These are phyloP conservation scores for Pseudomassariella vexata DNA, from an alignment of 2,329 filamentous ascomycete genomes.

Conservation along the genomic window DNA sequence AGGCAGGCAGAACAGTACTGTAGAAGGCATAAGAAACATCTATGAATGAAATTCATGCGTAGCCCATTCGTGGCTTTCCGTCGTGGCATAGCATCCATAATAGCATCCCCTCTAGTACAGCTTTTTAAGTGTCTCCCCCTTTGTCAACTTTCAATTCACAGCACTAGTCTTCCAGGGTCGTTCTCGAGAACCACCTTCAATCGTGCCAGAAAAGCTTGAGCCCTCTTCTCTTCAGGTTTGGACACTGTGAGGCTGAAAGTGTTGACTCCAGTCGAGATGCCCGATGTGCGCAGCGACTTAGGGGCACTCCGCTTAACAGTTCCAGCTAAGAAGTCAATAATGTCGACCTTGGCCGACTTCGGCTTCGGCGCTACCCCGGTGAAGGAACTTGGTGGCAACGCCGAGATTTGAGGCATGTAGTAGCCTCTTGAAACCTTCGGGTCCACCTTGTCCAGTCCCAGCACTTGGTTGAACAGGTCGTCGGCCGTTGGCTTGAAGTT, in stretches of 20 bases:
- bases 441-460: constrained; percentile 57
- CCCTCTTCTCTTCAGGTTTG: constrained; percentile 74
- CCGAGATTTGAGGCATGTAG: constrained; percentile 67
- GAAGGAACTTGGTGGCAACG: constrained; percentile 42
- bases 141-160: no score
- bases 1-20: no score
- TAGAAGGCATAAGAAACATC: no score
- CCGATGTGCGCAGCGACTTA: constrained; percentile 28
- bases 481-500: constrained; percentile 62
- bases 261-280: constrained; percentile 56
- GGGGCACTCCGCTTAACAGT: constrained; percentile 21
- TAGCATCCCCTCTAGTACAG: no score
- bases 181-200: constrained; percentile 79
- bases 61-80: no score
- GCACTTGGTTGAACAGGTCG: constrained; percentile 83
- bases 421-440: constrained; percentile 52
- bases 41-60: no score
- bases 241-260: constrained; percentile 78
- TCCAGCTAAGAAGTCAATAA: constrained; percentile 73
- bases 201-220: constrained; percentile 74
- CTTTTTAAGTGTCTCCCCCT: no score
- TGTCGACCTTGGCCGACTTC: constrained; percentile 55
- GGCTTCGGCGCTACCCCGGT: constrained; percentile 25
- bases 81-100: no score
- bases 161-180: constrained; percentile 70